These are phyloP conservation scores for Trifolium dubium DNA, from an alignment of 306 rosid species.

Conservation along the genomic window DNA sequence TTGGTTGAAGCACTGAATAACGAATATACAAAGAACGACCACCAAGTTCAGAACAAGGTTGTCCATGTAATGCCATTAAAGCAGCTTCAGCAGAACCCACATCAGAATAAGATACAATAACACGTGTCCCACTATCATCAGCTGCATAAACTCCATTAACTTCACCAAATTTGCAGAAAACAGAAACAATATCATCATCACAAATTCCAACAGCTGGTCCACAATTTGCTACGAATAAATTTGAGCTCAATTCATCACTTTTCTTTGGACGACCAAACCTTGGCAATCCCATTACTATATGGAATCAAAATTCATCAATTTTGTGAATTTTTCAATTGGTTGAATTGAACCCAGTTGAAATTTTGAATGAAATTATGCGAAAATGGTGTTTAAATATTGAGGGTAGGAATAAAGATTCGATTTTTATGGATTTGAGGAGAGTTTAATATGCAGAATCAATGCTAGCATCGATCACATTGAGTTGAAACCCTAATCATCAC, in stretches of 20 bases:
- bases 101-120: constrained; percentile 63
- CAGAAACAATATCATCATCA: constrained; percentile 54
- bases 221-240: constrained; percentile 84
- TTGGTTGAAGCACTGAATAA: constrained; percentile 68
- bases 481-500: neutral
- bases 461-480: neutral
- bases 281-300: constrained; percentile 50
- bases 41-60: constrained; percentile 65
- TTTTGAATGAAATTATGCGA: neutral
- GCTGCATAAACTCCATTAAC: constrained; percentile 71
- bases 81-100: constrained; percentile 65
- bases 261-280: constrained; percentile 70
- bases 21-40: constrained; percentile 79
- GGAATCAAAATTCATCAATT: constrained; percentile 14
- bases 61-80: constrained; percentile 61
- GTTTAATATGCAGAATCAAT: neutral
- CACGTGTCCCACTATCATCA: constrained; percentile 84
- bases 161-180: constrained; percentile 68
- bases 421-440: constrained; percentile 1
- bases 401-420: constrained; percentile 26
- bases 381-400: neutral
- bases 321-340: neutral
- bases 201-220: constrained; percentile 79
- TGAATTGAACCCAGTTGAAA: neutral
- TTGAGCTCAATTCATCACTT: constrained; percentile 54